Evolutionary conservation across 495 filamentous ascomycete species (phyloP), one percentile per base, ranked within the genome.

Genomic region (Xylona heveae): DNA sequence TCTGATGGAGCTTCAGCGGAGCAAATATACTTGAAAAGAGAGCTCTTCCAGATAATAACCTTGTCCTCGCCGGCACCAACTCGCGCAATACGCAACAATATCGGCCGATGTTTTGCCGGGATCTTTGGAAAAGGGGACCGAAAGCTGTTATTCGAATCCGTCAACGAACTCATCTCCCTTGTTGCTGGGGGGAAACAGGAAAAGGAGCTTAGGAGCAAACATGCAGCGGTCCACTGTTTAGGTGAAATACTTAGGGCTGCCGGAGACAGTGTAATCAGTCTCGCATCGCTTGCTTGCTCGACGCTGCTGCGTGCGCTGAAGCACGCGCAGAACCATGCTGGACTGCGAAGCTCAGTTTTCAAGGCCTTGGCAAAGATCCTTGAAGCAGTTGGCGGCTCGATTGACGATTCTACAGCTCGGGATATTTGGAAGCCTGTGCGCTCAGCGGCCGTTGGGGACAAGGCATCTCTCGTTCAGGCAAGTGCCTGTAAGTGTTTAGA

Each of bases 351-450:
- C n/a, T 68, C 78, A 6, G 64, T 88, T n/a, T 84, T 83, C 48
- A 66, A 62, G 31, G 67, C 82, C 3, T 48, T 93, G 13, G 75
- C 71, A 30, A 84, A 84, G 53, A 64, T 90, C 3, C 57, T 71
- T 6, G 61, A 57, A 28, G 80, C 80, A 44, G 64, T 92, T 16
- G 64, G 62, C 15, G 58, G 62, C 1, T 81, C 80, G 40, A 54
- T 83, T 34, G 88, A 99, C 41, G 88, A 99, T 49, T 58, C 52
- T 34, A 63, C 78, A n/a, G 78, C 75, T 7, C 69, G 81, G 42
- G 85, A 94, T 46, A 68, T 83, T 18, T 95, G 84, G 88, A 99
- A 93, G 50, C 76, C 80, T 43, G 74, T 77, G 16, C 66, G 88
- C 28, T 76, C 65, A 50, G 66, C 72, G 34, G 76, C 78, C 6